Evolutionary conservation across 2,329 filamentous ascomycete species (phyloP), one percentile per base, ranked within the genome.

Genomic region (Colletotrichum abscissum): DNA sequence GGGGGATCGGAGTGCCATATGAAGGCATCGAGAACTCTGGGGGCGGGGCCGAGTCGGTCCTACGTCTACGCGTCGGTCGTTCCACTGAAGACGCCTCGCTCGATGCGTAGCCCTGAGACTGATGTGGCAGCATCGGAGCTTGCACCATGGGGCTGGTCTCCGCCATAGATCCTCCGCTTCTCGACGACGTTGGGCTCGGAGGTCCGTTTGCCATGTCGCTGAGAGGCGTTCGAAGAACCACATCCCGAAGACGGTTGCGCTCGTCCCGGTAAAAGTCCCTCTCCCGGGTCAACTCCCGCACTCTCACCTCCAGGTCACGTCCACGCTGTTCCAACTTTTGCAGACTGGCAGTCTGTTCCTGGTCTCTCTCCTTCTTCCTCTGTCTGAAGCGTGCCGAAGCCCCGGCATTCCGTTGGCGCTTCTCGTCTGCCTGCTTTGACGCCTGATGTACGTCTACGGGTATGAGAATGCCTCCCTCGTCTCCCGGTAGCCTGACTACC

Each of bases 311-410:
- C 72, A 94, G 82, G n/a, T 94, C 91, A 62, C 92, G 89, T 67
- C 92, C 87, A 75, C 92, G 89, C 65, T 89, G 87, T 79, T 94
- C 92, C 67, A 96, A 85, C 76, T 91, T 90, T 63, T 93, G 87
- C 75, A 96, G 91, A 63, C 89, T 92, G 67, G 88, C 87, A 19
- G 90, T 90, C 70, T 92, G 92, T 80, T 95, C 92, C 77, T 90
- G 90, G 80, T 96, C 94, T 80, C 93, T 92, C 78, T 95, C 94
- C 83, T 97, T 97, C 79, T 95, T 92, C 73, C 95, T 89, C 79
- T 92, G 91, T 68, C 95, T 90, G 76, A 97, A 97, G 72, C 95
- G 89, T 60, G 94, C 94, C 69, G 94, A 97, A 6, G 95, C 95
- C 60, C 93, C 93, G 54, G 95, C 95, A 79, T 97, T 97, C 64